These are phyloP conservation scores for Globisporangium lucens DNA, from an alignment of 352 stramenopile genomes.

Conservation along the genomic window DNA sequence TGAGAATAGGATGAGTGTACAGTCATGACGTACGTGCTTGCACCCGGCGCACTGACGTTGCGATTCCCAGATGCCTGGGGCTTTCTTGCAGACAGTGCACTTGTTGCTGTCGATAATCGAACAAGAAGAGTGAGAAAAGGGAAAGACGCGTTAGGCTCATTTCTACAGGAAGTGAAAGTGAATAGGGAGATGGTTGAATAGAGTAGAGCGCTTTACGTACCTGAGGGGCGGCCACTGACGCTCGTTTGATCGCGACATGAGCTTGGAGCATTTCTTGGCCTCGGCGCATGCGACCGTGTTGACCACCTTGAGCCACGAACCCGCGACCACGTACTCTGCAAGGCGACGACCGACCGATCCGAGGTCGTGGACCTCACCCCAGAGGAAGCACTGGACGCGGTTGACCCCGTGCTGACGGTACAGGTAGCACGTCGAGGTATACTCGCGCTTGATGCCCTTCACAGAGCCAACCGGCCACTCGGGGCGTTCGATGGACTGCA, in stretches of 20 bases:
- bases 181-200: background rate
- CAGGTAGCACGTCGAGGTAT: slow-evolving; percentile 36
- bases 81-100: slow-evolving; percentile 10
- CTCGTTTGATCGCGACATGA: background rate
- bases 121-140: background rate
- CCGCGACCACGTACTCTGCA: slow-evolving; percentile 20
- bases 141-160: background rate
- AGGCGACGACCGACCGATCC: slow-evolving; percentile 7
- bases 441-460: slow-evolving; percentile 31
- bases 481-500: slow-evolving; percentile 41
- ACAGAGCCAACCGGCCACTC: slow-evolving; percentile 36
- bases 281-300: slow-evolving; percentile 13
- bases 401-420: slow-evolving; percentile 27
- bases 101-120: slow-evolving; percentile 7
- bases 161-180: background rate
- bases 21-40: background rate
- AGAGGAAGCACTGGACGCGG: slow-evolving; percentile 34
- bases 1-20: background rate
- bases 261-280: slow-evolving; percentile 1
- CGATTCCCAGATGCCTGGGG: slow-evolving; percentile 11
- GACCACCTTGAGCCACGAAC: slow-evolving; percentile 22
- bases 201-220: background rate
- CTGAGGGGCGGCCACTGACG: slow-evolving; percentile 2
- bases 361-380: slow-evolving; percentile 27
- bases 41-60: slow-evolving; percentile 8